Percentiles rank a stretch among this genome's conserved stretches.
Evolutionary conservation across 148 eudicot genomes (phyloP).

Genomic region (Camellia granthamiana): DNA sequence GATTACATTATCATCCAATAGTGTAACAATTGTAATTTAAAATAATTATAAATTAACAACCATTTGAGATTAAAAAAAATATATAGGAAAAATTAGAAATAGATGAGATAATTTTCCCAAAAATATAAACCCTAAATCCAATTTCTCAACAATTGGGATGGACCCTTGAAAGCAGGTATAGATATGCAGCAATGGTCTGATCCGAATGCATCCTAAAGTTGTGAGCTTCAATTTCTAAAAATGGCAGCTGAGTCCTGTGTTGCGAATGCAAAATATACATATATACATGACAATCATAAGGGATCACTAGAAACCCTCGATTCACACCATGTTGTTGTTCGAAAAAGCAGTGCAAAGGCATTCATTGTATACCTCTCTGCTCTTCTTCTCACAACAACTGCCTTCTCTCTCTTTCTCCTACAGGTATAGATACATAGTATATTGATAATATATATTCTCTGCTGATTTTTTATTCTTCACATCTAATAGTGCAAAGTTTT

Average conservation of each 20-base stretch:
- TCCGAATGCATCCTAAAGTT: background rate
- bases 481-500: background rate
- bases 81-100: too few relatives aligned
- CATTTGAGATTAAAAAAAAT: too few relatives aligned
- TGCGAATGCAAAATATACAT: slow-evolving; percentile 41
- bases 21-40: too few relatives aligned
- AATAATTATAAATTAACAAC: too few relatives aligned
- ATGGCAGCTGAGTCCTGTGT: slow-evolving; percentile 29
- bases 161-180: too few relatives aligned
- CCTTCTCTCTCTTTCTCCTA: slow-evolving; percentile 8
- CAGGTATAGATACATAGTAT: slow-evolving; percentile 13
- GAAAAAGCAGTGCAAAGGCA: slow-evolving; percentile 17
- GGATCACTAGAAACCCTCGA: slow-evolving; percentile 45
- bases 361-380: slow-evolving; percentile 5
- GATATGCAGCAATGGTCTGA: background rate
- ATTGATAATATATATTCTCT: slow-evolving; percentile 3
- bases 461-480: background rate
- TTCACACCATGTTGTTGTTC: slow-evolving; percentile 44
- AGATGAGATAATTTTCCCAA: too few relatives aligned
- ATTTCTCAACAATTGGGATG: too few relatives aligned
- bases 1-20: too few relatives aligned
- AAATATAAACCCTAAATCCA: too few relatives aligned
- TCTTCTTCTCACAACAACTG: slow-evolving; percentile 17
- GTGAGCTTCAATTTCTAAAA: background rate
- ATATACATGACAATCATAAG: slow-evolving; percentile 41